phyloP scores from a whole-genome alignment of 495 filamentous ascomycete genomes.

The Penicillium silybi region DNA sequence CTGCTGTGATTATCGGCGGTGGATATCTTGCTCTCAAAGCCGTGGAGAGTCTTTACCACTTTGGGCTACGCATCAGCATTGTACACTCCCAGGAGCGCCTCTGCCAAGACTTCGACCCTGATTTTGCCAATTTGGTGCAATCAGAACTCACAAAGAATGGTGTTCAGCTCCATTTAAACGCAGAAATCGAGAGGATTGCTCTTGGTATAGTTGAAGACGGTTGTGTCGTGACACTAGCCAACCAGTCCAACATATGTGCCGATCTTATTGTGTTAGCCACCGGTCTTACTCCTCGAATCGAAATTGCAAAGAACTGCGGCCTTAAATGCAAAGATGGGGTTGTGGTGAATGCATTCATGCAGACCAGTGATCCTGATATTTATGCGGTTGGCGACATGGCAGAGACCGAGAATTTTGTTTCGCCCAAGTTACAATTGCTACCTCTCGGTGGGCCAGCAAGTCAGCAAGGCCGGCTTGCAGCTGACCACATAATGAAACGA shows the following conservation, averaged over 20 bases:
- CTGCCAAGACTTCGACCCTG: neutral
- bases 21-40: slow-evolving; percentile 1
- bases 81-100: neutral
- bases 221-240: too few relatives aligned
- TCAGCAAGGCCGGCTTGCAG: slow-evolving; percentile 1
- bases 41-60: neutral
- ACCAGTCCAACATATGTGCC: neutral
- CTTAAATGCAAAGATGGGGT: neutral
- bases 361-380: neutral
- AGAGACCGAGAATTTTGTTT: neutral
- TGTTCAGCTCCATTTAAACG: neutral
- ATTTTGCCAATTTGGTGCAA: neutral
- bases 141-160: neutral
- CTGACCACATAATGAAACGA: neutral
- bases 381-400: slow-evolving; percentile 1
- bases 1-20: neutral
- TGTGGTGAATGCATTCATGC: neutral
- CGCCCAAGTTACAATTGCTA: neutral
- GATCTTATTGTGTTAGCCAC: slow-evolving; percentile 1
- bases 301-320: neutral
- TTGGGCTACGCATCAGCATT: neutral
- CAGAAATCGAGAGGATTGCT: too few relatives aligned
- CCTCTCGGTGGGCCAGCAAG: neutral
- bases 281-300: neutral
- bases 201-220: too few relatives aligned